A percentile compares a stretch with the other conserved stretches of the same genome.
These are phyloP conservation scores for Teratosphaeriaceae sp. DNA, from an alignment of 2,329 filamentous ascomycete species.

Conservation along the genomic window DNA sequence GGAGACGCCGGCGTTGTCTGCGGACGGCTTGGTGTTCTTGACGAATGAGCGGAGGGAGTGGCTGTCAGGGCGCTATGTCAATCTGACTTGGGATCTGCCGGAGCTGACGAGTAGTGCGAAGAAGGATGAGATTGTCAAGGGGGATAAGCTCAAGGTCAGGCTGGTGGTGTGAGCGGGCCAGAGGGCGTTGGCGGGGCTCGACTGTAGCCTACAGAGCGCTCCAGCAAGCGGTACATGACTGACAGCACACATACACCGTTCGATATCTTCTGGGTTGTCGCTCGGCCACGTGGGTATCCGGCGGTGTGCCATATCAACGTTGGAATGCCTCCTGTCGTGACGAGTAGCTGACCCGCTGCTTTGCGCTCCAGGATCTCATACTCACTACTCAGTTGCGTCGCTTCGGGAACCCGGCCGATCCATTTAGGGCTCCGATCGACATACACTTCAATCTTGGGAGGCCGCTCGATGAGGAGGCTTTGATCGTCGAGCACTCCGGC, in stretches of 20 bases:
- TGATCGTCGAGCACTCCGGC: constrained; percentile 8
- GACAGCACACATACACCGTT: no score
- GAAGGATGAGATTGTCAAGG: constrained; percentile 3
- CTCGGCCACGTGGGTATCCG: no score
- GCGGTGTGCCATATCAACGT: no score
- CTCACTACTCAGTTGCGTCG: not conserved
- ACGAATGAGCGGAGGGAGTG: constrained; percentile 29
- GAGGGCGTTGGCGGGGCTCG: no score
- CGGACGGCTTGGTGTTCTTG: constrained; percentile 26
- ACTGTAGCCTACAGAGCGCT: not conserved
- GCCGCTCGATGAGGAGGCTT: not conserved
- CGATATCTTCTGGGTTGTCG: no score
- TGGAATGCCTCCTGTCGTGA: no score
- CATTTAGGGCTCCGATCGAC: constrained; percentile 6
- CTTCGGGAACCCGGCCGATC: not conserved
- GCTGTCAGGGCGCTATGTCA: constrained; percentile 32
- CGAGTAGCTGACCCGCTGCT: not conserved
- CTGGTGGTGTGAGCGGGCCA: not conserved
- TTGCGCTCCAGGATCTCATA: not conserved
- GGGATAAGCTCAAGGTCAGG: constrained; percentile 2
- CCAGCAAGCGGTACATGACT: not conserved
- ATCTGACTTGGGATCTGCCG: constrained; percentile 34
- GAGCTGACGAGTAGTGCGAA: constrained; percentile 6
- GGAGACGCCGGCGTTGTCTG: constrained; percentile 28
- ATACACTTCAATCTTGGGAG: constrained; percentile 4